These are phyloP conservation scores for Paspalum notatum DNA, from an alignment of 176 grass and related monocot species.

Conservation along the genomic window DNA sequence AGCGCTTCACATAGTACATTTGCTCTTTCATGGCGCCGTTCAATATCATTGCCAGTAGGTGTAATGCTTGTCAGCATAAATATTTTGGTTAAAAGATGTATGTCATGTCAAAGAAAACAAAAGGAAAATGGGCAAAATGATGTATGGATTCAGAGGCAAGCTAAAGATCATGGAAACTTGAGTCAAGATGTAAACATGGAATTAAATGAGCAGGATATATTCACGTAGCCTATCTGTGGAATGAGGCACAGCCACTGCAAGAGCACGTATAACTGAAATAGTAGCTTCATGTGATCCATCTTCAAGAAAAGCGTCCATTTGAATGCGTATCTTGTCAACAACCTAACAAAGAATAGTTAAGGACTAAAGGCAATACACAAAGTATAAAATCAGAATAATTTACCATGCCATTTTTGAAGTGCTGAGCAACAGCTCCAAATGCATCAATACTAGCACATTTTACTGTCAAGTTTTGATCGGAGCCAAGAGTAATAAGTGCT, in stretches of 20 bases:
- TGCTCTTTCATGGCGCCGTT: constrained; percentile 63
- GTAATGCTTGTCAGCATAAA: constrained; percentile 68
- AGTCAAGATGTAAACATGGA: constrained; percentile 36
- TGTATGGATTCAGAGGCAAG: constrained; percentile 18
- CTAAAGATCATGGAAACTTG: constrained; percentile 24
- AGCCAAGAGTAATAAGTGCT: constrained; percentile 89
- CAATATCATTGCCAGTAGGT: constrained; percentile 60
- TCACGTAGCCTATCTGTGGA: constrained; percentile 90
- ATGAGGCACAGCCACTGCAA: constrained; percentile 81
- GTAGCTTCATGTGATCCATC: constrained; percentile 96
- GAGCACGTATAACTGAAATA: constrained; percentile 80
- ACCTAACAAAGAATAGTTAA: constrained; percentile 54
- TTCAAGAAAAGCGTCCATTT: constrained; percentile 99
- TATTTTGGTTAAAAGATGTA: constrained; percentile 96
- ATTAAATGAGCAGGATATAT: constrained; percentile 83
- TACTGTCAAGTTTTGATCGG: constrained; percentile 82
- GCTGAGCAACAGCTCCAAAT: constrained; percentile 93
- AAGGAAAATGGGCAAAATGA: constrained; percentile 12
- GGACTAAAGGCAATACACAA: constrained; percentile 8
- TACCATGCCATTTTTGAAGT: constrained; percentile 99
- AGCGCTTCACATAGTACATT: constrained; percentile 92
- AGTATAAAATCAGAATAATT: constrained; percentile 31
- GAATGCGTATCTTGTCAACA: constrained; percentile 94
- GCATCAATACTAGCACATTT: constrained; percentile 99
- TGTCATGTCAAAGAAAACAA: constrained; percentile 77